Conservation (phyloP, 2,329 filamentous ascomycete genomes). For the Cadophora malorum region DNA sequence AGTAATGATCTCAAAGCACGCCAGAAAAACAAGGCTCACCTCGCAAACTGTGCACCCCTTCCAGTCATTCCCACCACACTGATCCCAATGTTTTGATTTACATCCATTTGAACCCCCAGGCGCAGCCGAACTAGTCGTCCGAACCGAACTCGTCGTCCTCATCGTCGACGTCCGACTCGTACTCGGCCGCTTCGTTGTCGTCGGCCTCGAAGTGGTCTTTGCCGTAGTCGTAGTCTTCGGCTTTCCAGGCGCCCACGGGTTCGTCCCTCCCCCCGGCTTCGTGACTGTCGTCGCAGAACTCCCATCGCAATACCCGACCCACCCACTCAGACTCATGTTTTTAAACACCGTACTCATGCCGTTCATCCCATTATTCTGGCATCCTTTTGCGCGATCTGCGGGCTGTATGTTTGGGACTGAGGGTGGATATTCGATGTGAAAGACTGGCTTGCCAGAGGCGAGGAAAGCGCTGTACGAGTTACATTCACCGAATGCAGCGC, state of each 20-base stretch:
- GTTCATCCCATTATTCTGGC: conserved; percentile 15
- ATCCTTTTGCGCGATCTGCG: conserved; percentile 8
- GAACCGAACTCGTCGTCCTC: not conserved
- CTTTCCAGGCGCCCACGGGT: conserved; percentile 15
- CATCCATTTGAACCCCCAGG: conserved; percentile 20
- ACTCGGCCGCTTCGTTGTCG: not conserved
- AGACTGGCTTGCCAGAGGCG: conserved; percentile 68
- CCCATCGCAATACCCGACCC: conserved; percentile 33
- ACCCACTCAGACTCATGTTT: conserved; percentile 26
- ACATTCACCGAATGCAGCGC: conserved; percentile 66
- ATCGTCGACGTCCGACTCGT: not conserved
- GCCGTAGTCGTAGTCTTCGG: not conserved
- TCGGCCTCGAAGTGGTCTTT: not conserved
- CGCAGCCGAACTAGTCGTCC: not conserved
- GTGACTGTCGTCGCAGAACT: conserved; percentile 27
- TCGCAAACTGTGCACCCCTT: conserved; percentile 34
- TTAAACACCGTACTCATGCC: conserved; percentile 30
- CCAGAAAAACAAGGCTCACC: conserved; percentile 14
- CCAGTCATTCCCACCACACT: conserved; percentile 35
- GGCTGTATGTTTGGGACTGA: conserved; percentile 6
- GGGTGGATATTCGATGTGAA: conserved; percentile 74
- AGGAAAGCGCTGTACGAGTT: conserved; percentile 63
- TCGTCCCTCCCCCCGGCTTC: conserved; percentile 24
- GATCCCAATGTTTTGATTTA: conserved; percentile 31
- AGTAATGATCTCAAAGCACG: not conserved